phyloP scores from a whole-genome alignment of 345 rosid genomes.

The Populus alba region DNA sequence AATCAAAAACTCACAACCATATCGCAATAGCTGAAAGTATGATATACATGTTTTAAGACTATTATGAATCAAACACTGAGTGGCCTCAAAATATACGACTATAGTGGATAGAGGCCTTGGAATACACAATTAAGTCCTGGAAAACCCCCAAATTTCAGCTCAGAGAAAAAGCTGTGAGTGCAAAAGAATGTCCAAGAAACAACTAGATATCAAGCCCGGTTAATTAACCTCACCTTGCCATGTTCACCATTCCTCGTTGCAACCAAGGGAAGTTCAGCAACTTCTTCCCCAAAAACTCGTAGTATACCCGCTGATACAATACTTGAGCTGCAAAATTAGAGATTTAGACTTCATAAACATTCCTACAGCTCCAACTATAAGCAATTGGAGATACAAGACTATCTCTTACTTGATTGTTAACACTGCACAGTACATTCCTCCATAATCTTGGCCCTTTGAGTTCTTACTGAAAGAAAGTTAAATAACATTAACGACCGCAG shows the following conservation, averaged over 20 bases:
- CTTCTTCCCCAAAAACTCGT: conserved; percentile 72
- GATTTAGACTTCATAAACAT: neutral
- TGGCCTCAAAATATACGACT: neutral
- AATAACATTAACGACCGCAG: neutral
- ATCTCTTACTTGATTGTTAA: conserved; percentile 70
- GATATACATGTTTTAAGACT: neutral
- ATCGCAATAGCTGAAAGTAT: neutral
- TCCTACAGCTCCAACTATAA: neutral
- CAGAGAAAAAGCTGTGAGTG: neutral
- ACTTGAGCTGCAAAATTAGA: conserved; percentile 51
- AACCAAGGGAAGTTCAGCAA: conserved; percentile 91
- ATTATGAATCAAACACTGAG: neutral
- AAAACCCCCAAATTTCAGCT: neutral
- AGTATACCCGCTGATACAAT: conserved; percentile 78
- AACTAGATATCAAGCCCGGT: neutral
- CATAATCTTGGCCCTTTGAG: conserved; percentile 67
- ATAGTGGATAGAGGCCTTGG: neutral
- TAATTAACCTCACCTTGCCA: conserved; percentile 53
- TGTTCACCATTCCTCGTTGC: conserved; percentile 67
- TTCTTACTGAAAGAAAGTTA: conserved; percentile 47
- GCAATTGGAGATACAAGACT: neutral
- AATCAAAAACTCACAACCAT: neutral
- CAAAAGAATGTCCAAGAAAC: neutral
- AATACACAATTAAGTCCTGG: neutral
- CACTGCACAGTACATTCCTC: conserved; percentile 83